A percentile compares a stretch with the other conserved stretches of the same genome.
Conservation (phyloP, 2,329 filamentous ascomycete species). For the Fusarium euwallaceae region DNA sequence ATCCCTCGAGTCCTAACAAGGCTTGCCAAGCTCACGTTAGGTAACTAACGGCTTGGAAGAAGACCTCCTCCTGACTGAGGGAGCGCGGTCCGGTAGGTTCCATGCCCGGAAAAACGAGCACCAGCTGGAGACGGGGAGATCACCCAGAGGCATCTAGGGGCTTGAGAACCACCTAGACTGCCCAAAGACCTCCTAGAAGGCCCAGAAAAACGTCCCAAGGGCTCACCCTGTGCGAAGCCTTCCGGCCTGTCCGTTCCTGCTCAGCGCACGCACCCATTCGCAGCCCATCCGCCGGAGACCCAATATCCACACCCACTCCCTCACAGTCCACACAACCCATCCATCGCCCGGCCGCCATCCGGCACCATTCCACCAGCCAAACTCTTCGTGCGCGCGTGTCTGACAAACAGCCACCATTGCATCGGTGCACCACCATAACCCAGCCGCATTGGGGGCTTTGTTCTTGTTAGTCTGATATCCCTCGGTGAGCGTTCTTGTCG, state of each 20-base stretch:
- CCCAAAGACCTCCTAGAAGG: not conserved
- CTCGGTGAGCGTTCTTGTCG: constrained; percentile 52
- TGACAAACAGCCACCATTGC: constrained; percentile 35
- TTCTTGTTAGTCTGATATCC: constrained; percentile 38
- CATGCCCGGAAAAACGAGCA: not conserved
- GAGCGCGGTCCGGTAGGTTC: constrained; percentile 27
- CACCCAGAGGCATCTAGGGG: not conserved
- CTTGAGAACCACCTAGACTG: not conserved
- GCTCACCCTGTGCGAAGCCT: not conserved
- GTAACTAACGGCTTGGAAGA: constrained; percentile 9
- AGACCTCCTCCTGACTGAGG: constrained; percentile 1
- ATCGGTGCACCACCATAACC: constrained; percentile 13
- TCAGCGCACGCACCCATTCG: constrained; percentile 15
- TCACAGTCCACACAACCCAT: constrained; percentile 15
- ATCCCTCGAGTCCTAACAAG: not conserved
- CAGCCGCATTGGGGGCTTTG: constrained; percentile 32
- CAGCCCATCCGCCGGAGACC: constrained; percentile 16
- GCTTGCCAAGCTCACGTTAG: constrained; percentile 10
- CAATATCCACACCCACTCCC: constrained; percentile 18
- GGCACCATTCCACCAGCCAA: constrained; percentile 25
- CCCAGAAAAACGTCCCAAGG: not conserved
- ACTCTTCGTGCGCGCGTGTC: constrained; percentile 36
- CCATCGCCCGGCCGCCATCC: constrained; percentile 8
- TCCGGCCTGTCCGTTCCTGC: constrained; percentile 7
- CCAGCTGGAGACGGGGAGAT: not conserved